Conservation (phyloP, 805 yeast genomes). For the Suhomyces vadensis region DNA sequence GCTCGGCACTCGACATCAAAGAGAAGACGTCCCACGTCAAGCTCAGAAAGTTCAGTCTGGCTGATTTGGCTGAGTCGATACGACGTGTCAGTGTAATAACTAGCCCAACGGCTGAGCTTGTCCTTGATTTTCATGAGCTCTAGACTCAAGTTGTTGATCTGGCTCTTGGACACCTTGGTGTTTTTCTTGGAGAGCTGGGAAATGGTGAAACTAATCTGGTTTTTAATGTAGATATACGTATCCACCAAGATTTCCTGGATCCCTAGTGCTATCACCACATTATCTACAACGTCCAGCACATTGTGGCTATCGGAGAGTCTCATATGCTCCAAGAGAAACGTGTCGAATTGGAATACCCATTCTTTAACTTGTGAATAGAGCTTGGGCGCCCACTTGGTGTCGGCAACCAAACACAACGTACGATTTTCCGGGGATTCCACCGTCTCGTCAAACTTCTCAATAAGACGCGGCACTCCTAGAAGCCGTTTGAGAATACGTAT, state of each 20-base stretch:
- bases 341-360: conserved; percentile 38
- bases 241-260: conserved; percentile 51
- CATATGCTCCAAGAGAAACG: conserved; percentile 14
- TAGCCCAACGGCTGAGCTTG: conserved; percentile 52
- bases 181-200: conserved; percentile 20
- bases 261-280: conserved; percentile 34
- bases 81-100: conserved; percentile 29
- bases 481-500: conserved; percentile 24
- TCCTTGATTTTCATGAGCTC: conserved; percentile 40
- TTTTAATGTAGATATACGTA: conserved; percentile 34
- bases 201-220: conserved; percentile 20
- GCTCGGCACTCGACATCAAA: conserved; percentile 19
- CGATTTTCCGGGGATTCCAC: neutral
- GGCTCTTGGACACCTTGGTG: conserved; percentile 27
- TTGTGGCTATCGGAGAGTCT: neutral
- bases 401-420: conserved; percentile 31
- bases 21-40: neutral
- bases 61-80: neutral
- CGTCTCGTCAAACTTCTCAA: too few relatives aligned
- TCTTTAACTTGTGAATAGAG: conserved; percentile 35
- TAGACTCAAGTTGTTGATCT: conserved; percentile 36
- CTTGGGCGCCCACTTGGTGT: conserved; percentile 39
- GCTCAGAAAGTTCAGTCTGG: neutral
- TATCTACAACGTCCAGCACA: neutral
- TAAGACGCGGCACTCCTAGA: conserved; percentile 15